Evolutionary conservation across 306 rosid genomes (phyloP), one percentile per base, ranked within the genome.

Genomic region (Mucuna pruriens): DNA sequence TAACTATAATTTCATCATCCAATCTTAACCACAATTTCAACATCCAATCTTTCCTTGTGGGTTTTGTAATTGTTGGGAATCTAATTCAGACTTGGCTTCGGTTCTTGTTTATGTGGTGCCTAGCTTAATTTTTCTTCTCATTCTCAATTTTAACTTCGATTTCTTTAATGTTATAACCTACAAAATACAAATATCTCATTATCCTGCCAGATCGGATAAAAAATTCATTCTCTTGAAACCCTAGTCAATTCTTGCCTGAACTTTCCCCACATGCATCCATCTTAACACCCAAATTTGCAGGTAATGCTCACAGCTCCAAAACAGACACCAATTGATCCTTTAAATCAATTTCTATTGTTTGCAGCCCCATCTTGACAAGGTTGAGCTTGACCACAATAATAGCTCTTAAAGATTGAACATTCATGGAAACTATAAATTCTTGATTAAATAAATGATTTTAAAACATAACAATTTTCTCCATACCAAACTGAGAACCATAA

Each of bases 311-410:
- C 66, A 34, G 9, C 22, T 39, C 20, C 20, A 44, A 74, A 39
- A 58, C 25, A 68, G 19, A 58, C 58, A 58, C 13, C 36, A 69
- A 39, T 36, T 76, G 48, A 82, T 23, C 49, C 78, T 63, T 12
- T 51, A 82, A 71, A 34, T 49, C 29, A 71, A 52, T 38, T 76
- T 9, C 48, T 48, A 60, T 61, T 60, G 55, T 40, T 45, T 60
- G 74, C 79, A 82, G 38, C 33, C 36, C 38, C 39, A 49, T 64
- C 39, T 52, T 52, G 70, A 67, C 64, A 75, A 51, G 55, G 76
- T 31, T 74, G 58, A 33, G 62, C 55, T 22, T 52, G 11, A 63
- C 71, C 34, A 23, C 79, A 78, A 39, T 36, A 74, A 77, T 12
- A 65, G 9, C 81, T 66, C 51, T 64, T 15, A 40, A 64, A 65